Base-by-base conservation (phyloP, 1,284 basidiomycete genomes). In the Golubevia sp. region DNA sequence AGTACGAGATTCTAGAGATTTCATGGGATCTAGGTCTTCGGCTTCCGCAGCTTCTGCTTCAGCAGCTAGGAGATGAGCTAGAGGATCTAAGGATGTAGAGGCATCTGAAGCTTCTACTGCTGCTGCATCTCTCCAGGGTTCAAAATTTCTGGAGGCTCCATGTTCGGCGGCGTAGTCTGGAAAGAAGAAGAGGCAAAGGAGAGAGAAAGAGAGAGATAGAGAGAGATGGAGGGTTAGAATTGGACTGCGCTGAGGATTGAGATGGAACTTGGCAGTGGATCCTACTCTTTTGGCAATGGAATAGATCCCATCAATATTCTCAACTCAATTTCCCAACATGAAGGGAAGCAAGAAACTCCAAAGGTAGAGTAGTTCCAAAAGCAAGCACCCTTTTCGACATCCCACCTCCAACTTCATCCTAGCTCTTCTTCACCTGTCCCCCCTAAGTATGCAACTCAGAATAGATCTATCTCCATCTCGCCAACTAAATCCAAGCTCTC, bases 401-500 rank as follows among this genome's bases (percentile, higher is more conserved):
- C n/a, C n/a, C n/a, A n/a, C n/a, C n/a, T n/a, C 63, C 74, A 11
- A 78, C 61, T 51, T 62, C 59, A 59, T 79, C 77, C 51, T 68
- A 66, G 62, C 25, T 56, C 30, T 5, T 26, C 56, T 48, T 59
- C 58, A 6, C 27, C 58, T 64, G 50, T 59, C 11, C 60, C 64
- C 34, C n/a, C n/a, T n/a, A n/a, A n/a, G n/a, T n/a, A n/a, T n/a
- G n/a, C n/a, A n/a, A n/a, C n/a, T n/a, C n/a, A n/a, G n/a, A n/a
- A n/a, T n/a, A n/a, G n/a, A n/a, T n/a, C n/a, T n/a, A n/a, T 87
- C 82, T 82, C 92, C 91, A 62, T 93, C 92, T 74, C 92, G 85
- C 92, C 92, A 94, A n/a, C n/a, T 13, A 92, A 92, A 84, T 88
- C 89, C 38, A 90, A 91, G 81, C 97, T 97, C 20, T 94, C 89